Base-by-base conservation (phyloP, 129 eudicot species). In the Tagetes erecta region DNA sequence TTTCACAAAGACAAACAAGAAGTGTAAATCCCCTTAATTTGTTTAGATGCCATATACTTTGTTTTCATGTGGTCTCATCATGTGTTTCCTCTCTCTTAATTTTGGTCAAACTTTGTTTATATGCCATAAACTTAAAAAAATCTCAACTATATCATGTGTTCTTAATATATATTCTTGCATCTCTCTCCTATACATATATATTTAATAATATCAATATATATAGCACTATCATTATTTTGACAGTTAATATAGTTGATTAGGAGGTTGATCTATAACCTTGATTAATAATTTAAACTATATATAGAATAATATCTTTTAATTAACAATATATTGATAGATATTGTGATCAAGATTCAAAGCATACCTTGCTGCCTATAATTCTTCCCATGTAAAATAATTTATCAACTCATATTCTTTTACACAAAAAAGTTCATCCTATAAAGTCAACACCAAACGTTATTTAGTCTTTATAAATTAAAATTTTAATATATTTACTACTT, bases 191-290 rank as follows among this genome's bases (percentile, higher is more conserved):
- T 74, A 66, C 4, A 5, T 52, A 14, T 42, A 13, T 35, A 52
- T 52, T 36, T 52, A 20, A 10, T 45, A 58, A 77, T 77, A 68
- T 68, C 39, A 41, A 77, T 42, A 67, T 46, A 77, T 42, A 67
- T 46, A 58, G 41, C 39, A 77, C 51, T 57, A 69, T 55, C 49
- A 79, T 72, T 66, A 72, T 79, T 38, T 79, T 56, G 79, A 66
- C 79, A 79, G 83, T 79, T 79, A 73, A 72, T 79, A 72, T 79
- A 73, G 83, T 79, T 79, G 83, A 79, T 79, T 79, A 72, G 83
- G 83, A 64, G 74, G 83, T 73, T 65, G 69, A 44, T 63, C 14
- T 42, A 52, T 79, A 14, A 79, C 6, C 33, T 56, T 51, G 63
- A 66, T 41, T 72, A 64, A 52, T 64, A 31, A 14, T 60, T 40